Percentiles rank a stretch among this genome's conserved stretches.
Conservation (phyloP, 768 basidiomycete genomes). For the Pulveroboletus sp. region DNA sequence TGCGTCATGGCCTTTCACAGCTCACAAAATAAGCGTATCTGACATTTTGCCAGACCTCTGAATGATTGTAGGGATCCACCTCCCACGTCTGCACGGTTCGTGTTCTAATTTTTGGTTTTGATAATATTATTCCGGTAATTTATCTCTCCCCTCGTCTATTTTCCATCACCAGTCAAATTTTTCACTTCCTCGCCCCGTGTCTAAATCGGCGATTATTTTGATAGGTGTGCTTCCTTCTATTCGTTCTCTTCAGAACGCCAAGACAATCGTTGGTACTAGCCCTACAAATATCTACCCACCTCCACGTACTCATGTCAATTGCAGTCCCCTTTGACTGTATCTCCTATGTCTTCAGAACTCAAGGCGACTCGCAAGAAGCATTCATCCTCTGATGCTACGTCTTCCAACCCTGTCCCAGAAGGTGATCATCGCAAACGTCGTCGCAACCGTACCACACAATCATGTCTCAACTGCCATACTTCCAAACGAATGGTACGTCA, state of each 20-base stretch:
- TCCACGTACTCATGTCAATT: constrained; percentile 1
- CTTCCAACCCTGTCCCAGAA: constrained; percentile 35
- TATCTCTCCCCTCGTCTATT: constrained; percentile 10
- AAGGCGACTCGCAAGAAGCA: constrained; percentile 31
- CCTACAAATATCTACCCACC: constrained; percentile 29
- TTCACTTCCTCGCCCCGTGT: constrained; percentile 6
- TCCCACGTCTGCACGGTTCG: constrained; percentile 24
- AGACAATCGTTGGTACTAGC: constrained; percentile 7
- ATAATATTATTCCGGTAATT: constrained; percentile 13
- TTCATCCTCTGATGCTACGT: constrained; percentile 19
- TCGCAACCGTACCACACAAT: constrained; percentile 72
- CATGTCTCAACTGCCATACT: constrained; percentile 70
- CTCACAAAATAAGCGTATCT: constrained; percentile 7
- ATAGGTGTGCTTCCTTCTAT: constrained; percentile 1
- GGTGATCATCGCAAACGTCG: constrained; percentile 60
- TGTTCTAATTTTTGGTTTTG: constrained; percentile 17
- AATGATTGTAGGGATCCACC: constrained; percentile 1
- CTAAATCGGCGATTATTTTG: constrained; percentile 11
- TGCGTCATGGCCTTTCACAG: not conserved
- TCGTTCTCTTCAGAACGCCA: constrained; percentile 18
- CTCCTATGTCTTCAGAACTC: constrained; percentile 28
- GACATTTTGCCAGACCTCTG: constrained; percentile 7
- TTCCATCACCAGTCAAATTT: constrained; percentile 8
- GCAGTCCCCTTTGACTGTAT: constrained; percentile 1
- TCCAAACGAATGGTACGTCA: constrained; percentile 66